Conservation (phyloP, 768 basidiomycete species). For the Amanita molliuscula region DNA sequence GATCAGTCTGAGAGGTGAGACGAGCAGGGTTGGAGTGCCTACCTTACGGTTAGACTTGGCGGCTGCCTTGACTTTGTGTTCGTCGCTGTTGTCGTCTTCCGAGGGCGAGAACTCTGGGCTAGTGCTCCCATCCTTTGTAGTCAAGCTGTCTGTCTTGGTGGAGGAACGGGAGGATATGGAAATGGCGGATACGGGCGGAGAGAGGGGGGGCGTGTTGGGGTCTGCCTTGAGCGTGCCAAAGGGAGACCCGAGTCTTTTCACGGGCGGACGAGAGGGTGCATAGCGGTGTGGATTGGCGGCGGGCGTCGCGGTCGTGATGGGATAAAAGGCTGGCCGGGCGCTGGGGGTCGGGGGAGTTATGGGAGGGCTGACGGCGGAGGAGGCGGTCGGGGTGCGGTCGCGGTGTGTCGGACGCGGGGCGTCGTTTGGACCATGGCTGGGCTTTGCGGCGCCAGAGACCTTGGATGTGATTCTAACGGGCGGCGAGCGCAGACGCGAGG, state of each 20-base stretch:
- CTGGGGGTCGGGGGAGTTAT: conserved; percentile 15
- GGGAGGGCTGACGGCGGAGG: conserved; percentile 22
- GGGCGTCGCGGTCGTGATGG: conserved; percentile 44
- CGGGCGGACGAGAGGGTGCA: conserved; percentile 18
- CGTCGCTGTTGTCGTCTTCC: conserved; percentile 22
- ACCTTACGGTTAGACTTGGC: conserved; percentile 89
- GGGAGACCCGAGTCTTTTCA: conserved; percentile 13
- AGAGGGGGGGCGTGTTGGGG: conserved; percentile 38
- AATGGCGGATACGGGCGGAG: conserved; percentile 60
- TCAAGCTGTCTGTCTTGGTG: conserved; percentile 27
- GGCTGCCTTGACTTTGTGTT: conserved; percentile 51
- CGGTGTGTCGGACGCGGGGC: conserved; percentile 18
- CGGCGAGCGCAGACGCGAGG: conserved; percentile 18
- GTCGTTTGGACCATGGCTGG: conserved; percentile 12
- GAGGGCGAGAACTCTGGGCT: conserved; percentile 12
- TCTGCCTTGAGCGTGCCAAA: conserved; percentile 31
- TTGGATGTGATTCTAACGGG: conserved; percentile 49
- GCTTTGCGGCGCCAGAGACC: conserved; percentile 39
- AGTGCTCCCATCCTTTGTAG: conserved; percentile 24
- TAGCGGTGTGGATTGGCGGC: conserved; percentile 54
- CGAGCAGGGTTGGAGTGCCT: conserved; percentile 8
- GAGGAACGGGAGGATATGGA: conserved; percentile 78
- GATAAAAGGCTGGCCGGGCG: conserved; percentile 30
- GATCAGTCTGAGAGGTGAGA: conserved; percentile 1
- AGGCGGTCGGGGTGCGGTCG: conserved; percentile 30